These are phyloP conservation scores for Aspergillus novoparasiticus DNA, from an alignment of 2,329 filamentous ascomycete species.

Conservation along the genomic window DNA sequence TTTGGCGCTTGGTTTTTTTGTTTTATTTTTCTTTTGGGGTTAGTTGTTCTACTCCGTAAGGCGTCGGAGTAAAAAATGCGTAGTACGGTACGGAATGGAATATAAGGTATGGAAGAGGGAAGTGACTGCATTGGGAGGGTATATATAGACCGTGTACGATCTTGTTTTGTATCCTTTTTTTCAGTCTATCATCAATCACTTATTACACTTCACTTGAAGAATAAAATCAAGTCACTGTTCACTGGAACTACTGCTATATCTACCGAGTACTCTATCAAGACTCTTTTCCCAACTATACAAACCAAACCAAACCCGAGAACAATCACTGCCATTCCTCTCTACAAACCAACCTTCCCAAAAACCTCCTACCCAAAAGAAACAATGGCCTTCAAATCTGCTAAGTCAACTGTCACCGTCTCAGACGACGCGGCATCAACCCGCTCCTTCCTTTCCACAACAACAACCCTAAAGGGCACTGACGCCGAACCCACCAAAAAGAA, in stretches of 20 bases:
- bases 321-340: constrained; percentile 7
- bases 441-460: constrained; percentile 27
- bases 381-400: constrained; percentile 9
- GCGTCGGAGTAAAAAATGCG: constrained; percentile 4
- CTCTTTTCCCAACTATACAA: background rate
- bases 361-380: background rate
- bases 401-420: constrained; percentile 7
- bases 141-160: constrained; percentile 1
- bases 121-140: background rate
- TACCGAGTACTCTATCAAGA: background rate
- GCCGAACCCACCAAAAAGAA: constrained; percentile 8
- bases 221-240: background rate
- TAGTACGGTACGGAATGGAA: constrained; percentile 2
- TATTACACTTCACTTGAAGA: background rate
- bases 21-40: background rate
- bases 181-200: constrained; percentile 1
- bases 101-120: background rate
- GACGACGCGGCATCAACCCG: constrained; percentile 24
- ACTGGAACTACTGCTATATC: background rate
- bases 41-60: background rate
- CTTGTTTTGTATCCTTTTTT: background rate
- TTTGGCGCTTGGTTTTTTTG: background rate
- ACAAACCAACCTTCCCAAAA: background rate
- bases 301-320: background rate
- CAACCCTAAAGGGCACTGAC: constrained; percentile 27